Percentiles rank a stretch among this genome's conserved stretches.
These are phyloP conservation scores for Rhodotorula diobovata DNA, from an alignment of 768 basidiomycete species.

Conservation along the genomic window DNA sequence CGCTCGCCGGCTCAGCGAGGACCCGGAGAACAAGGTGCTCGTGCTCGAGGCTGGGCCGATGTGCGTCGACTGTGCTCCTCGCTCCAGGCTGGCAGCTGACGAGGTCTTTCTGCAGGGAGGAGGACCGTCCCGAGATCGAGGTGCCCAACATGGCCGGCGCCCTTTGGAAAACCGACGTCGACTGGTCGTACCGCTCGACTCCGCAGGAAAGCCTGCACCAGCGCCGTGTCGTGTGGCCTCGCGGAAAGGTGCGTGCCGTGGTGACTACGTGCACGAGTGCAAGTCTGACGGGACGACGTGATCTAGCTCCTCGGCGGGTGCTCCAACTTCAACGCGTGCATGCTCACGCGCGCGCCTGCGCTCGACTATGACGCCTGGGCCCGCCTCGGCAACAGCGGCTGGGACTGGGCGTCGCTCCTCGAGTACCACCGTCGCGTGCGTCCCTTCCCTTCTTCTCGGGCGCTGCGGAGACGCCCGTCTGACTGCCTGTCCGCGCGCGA, in stretches of 20 bases:
- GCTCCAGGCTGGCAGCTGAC: background rate
- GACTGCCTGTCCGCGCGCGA: fast-evolving
- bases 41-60: conserved; percentile 43
- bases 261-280: background rate
- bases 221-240: background rate
- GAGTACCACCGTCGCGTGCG: conserved; percentile 14
- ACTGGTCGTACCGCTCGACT: conserved; percentile 14
- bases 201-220: background rate
- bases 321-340: conserved; percentile 27
- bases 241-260: conserved; percentile 7
- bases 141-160: conserved; percentile 11
- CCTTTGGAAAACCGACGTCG: background rate
- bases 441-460: background rate
- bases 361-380: conserved; percentile 17
- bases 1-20: conserved; percentile 40
- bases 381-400: conserved; percentile 16
- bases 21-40: conserved; percentile 31
- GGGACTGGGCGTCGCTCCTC: conserved; percentile 21
- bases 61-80: background rate
- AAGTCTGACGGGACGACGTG: background rate
- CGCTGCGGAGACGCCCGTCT: background rate
- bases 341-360: background rate
- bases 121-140: background rate
- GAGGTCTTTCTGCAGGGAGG: background rate
- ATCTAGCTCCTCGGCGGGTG: conserved; percentile 26